Percentiles rank a stretch among this genome's conserved stretches.
Conservation (phyloP, 2,329 filamentous ascomycete genomes). For the Helotiales sp. region DNA sequence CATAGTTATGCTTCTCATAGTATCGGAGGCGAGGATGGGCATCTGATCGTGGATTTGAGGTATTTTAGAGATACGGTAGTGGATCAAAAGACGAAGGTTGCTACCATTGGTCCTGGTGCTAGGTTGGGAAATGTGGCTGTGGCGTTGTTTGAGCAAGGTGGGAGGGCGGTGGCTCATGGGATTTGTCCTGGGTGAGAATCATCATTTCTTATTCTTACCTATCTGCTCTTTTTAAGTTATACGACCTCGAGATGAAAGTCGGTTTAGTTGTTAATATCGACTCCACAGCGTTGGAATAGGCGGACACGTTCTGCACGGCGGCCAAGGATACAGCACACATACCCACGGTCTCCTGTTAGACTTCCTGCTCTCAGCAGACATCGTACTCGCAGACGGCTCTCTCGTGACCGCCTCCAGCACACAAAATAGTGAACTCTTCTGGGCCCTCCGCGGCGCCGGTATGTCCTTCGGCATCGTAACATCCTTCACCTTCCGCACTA, state of each 20-base stretch:
- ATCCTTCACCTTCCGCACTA: constrained; percentile 17
- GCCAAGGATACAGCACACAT: constrained; percentile 31
- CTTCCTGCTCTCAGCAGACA: constrained; percentile 20
- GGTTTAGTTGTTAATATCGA: background rate
- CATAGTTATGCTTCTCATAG: constrained; percentile 57
- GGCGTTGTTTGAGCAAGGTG: constrained; percentile 44
- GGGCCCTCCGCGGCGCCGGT: constrained; percentile 46
- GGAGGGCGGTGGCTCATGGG: constrained; percentile 49
- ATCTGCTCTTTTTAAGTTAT: too few relatives aligned
- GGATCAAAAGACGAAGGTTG: constrained; percentile 43
- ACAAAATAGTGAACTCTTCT: constrained; percentile 53
- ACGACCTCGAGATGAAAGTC: too few relatives aligned
- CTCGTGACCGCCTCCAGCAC: constrained; percentile 46
- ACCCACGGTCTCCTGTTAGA: constrained; percentile 29
- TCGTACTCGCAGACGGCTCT: constrained; percentile 27
- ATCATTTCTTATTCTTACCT: background rate
- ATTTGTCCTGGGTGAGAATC: constrained; percentile 46
- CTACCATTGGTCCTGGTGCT: constrained; percentile 47
- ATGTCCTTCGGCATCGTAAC: constrained; percentile 46
- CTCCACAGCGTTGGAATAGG: constrained; percentile 23
- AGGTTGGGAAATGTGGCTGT: constrained; percentile 51
- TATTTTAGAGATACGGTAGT: constrained; percentile 59
- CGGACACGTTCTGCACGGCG: constrained; percentile 28
- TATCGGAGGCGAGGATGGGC: constrained; percentile 55
- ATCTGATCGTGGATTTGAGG: constrained; percentile 58